Evolutionary conservation across 768 basidiomycete species (phyloP), one percentile per base, ranked within the genome.

Genomic region (Leccinum uliginosum): DNA sequence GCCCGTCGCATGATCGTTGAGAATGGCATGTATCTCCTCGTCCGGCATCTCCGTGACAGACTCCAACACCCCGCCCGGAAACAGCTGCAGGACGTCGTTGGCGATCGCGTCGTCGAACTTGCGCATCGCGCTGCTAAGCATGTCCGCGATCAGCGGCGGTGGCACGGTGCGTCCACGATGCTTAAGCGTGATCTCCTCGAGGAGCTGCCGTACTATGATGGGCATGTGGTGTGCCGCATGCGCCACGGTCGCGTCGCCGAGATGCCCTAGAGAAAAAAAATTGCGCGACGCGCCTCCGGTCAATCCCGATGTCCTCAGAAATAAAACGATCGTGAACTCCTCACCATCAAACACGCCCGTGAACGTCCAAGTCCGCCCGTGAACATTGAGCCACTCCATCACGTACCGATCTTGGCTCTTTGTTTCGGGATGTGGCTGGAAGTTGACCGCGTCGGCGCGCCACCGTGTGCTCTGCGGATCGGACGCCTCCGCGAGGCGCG

Each of bases 261-360:
- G 76, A 67, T 87, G 86, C 49, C 86, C 85, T 47, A 23, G 27
- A 43, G n/a, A 17, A 7, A 34, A 40, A 40, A 2, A n/a, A 11
- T 40, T 32, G 27, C 30, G 27, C 51, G 19, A 58, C 46, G 59
- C 58, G 55, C 45, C 51, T 62, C 27, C 50, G 43, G 50, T 50
- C 23, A 17, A 9, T 11, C 15, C 44, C 21, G 3, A 12, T 23
- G 17, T n/a, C 7, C 7, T 8, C 44, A 45, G 4, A 19, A 26
- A 19, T n/a, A 23, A 34, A 47, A 17, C 12, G 26, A 38, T 32
- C 23, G n/a, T 32, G 23, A 45, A 61, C 44, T 19, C 66, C 83
- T 58, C 62, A 82, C 86, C 86, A 67, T 87, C 86, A 63, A 87
- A 87, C 34, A 87, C 84, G 48, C 83, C 86, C 1, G 83, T 84